Evolutionary conservation across 2,329 filamentous ascomycete species (phyloP).

Genomic region (Paracoccidioides brasiliensis): DNA sequence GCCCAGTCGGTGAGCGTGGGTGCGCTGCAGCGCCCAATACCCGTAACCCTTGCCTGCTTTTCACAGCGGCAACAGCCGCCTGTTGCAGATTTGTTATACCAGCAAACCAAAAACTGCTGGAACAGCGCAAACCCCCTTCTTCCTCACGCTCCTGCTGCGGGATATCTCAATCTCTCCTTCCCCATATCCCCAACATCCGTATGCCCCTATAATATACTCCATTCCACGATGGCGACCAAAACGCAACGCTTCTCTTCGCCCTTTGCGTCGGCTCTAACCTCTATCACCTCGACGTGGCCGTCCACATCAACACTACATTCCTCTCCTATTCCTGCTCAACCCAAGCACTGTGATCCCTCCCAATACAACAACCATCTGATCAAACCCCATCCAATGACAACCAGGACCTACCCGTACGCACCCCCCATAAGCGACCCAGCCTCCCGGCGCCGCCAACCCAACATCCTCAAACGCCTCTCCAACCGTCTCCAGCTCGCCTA

Average conservation of each 20-base stretch:
- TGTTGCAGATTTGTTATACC: too few relatives aligned
- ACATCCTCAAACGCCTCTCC: constrained; percentile 17
- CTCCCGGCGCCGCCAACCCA: constrained; percentile 8
- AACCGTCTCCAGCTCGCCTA: constrained; percentile 30
- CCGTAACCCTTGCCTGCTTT: too few relatives aligned
- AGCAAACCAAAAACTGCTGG: too few relatives aligned
- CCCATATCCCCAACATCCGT: neutral
- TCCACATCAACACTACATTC: neutral
- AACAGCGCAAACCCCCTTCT: too few relatives aligned
- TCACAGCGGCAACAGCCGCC: too few relatives aligned
- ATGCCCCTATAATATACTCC: too few relatives aligned
- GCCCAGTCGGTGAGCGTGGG: too few relatives aligned
- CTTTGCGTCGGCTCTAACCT: too few relatives aligned
- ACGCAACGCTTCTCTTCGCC: neutral
- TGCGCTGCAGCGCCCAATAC: too few relatives aligned
- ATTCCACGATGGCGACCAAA: neutral
- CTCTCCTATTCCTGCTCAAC: neutral
- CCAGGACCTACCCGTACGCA: neutral
- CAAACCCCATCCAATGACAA: neutral
- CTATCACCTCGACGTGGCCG: too few relatives aligned
- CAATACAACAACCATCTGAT: neutral
- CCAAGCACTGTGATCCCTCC: neutral
- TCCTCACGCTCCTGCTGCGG: too few relatives aligned
- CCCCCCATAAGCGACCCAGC: neutral
- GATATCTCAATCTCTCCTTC: neutral